Evolutionary conservation across 139 green algal species (phyloP).

Genomic region (Volvox africanus): DNA sequence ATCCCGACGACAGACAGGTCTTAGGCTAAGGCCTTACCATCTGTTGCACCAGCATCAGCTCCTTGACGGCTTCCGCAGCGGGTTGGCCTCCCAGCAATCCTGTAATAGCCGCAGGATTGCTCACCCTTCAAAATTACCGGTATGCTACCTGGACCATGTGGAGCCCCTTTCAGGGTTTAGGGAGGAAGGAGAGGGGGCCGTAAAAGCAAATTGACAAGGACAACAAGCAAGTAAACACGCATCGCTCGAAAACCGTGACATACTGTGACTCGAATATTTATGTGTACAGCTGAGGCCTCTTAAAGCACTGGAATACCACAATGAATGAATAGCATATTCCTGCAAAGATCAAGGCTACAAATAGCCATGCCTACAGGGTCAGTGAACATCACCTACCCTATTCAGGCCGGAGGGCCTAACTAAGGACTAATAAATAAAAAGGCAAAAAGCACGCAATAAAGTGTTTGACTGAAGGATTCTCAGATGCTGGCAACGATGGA

Average conservation of each 20-base stretch:
- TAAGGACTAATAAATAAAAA: no score
- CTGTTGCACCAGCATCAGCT: constrained; percentile 23
- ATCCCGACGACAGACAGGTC: no score
- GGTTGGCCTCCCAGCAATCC: neutral
- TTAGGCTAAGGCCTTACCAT: neutral
- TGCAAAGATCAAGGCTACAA: neutral
- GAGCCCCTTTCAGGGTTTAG: neutral
- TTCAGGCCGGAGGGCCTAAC: no score
- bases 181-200: no score
- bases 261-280: neutral
- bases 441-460: no score
- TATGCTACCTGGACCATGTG: neutral
- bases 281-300: neutral
- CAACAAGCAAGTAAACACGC: no score
- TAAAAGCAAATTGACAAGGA: neutral
- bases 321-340: neutral
- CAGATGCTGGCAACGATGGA: no score
- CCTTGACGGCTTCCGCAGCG: neutral
- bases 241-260: neutral
- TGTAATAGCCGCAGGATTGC: neutral
- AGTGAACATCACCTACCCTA: no score
- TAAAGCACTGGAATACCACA: neutral
- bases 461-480: no score
- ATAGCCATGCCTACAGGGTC: neutral
- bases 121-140: neutral